Evolutionary conservation across 2,329 filamentous ascomycete species (phyloP).

Genomic region (Botryotinia narcissicola): DNA sequence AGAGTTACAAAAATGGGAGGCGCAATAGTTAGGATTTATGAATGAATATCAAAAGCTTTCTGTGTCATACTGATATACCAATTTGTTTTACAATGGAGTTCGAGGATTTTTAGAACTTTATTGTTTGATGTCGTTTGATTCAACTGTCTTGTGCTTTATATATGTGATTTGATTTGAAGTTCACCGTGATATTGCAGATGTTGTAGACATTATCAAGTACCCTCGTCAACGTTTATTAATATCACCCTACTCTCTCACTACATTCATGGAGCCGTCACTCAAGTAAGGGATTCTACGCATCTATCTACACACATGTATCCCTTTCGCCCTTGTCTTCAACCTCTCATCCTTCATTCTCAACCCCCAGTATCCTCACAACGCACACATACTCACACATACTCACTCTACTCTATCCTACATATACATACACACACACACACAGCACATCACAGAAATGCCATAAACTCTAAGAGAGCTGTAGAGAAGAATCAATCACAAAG

Average conservation of each 20-base stretch:
- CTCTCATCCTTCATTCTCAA: neutral
- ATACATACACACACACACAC: neutral
- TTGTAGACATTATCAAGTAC: neutral
- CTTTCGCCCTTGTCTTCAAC: neutral
- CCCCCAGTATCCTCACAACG: neutral
- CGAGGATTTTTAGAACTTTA: neutral
- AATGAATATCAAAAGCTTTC: slow-evolving; percentile 21
- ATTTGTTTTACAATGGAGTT: slow-evolving; percentile 16
- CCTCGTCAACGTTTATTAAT: neutral
- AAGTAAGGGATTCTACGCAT: neutral
- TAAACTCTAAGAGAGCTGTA: too few species aligned
- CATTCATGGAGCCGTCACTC: too few species aligned
- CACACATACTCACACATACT: neutral
- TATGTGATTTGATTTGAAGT: neutral
- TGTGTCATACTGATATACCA: slow-evolving; percentile 20
- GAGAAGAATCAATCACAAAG: too few species aligned
- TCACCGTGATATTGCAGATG: neutral
- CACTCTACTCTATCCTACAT: too few species aligned
- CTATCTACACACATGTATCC: neutral
- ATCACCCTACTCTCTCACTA: neutral
- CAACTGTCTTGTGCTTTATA: neutral
- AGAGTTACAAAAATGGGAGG: slow-evolving; percentile 15
- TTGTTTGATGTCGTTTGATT: neutral
- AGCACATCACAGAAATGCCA: neutral
- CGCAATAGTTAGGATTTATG: slow-evolving; percentile 21